Evolutionary conservation across 2,329 filamentous ascomycete genomes (phyloP).

Genomic region (Phialemoniopsis sp.): DNA sequence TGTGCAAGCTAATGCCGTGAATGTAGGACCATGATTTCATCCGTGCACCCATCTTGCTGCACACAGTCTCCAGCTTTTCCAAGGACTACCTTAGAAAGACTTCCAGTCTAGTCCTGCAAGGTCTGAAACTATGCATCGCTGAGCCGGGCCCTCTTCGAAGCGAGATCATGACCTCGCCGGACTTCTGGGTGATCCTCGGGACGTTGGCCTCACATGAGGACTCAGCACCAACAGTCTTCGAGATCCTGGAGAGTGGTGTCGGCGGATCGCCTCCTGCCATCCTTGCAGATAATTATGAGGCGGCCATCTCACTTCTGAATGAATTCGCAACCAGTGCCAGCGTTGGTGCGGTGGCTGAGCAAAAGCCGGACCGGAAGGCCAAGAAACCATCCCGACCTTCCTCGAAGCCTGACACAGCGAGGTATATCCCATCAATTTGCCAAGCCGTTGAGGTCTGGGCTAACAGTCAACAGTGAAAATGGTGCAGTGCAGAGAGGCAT

Average conservation of each 20-base stretch:
- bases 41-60: constrained; percentile 84
- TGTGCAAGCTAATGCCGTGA: constrained; percentile 12
- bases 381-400: constrained; percentile 20
- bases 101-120: constrained; percentile 71
- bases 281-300: constrained; percentile 93
- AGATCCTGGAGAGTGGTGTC: constrained; percentile 77
- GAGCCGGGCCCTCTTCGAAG: constrained; percentile 75
- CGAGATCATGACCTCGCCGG: constrained; percentile 92
- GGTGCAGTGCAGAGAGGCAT: constrained; percentile 73
- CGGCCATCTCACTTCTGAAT: constrained; percentile 77
- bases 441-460: background rate
- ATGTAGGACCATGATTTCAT: constrained; percentile 81
- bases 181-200: constrained; percentile 92
- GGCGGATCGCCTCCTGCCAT: constrained; percentile 74
- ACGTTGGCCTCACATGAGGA: constrained; percentile 66
- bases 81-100: constrained; percentile 73
- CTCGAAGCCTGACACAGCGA: constrained; percentile 49
- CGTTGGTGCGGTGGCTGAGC: constrained; percentile 66
- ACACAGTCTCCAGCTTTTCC: constrained; percentile 84
- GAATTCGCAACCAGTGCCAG: constrained; percentile 84
- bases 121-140: constrained; percentile 75
- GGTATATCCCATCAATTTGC: constrained; percentile 34
- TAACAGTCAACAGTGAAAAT: constrained; percentile 49
- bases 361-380: constrained; percentile 52
- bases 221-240: constrained; percentile 75